Percentiles rank a stretch among this genome's conserved stretches.
Conservation (phyloP, 768 basidiomycete genomes). For the Xerocomus brunneocitrinus region DNA sequence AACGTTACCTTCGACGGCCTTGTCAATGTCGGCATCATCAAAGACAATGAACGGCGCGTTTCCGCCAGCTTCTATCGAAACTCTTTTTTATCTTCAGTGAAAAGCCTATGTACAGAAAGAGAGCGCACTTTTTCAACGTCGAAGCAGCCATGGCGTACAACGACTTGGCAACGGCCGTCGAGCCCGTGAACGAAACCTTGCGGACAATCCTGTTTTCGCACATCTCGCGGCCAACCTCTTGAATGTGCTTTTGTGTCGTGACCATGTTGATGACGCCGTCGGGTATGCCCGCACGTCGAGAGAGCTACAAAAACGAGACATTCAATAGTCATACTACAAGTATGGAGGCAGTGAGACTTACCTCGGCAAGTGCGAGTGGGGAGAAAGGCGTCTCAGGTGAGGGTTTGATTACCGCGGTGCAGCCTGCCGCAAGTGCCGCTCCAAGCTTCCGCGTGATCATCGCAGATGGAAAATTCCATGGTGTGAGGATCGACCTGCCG, state of each 20-base stretch:
- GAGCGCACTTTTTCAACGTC: constrained; percentile 74
- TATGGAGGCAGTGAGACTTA: constrained; percentile 24
- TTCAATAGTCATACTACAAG: background rate
- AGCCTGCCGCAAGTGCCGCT: constrained; percentile 91
- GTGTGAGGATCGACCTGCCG: constrained; percentile 69
- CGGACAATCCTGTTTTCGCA: constrained; percentile 82
- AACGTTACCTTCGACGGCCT: constrained; percentile 73
- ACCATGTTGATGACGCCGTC: constrained; percentile 94
- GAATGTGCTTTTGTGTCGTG: constrained; percentile 79
- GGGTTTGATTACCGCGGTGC: constrained; percentile 92
- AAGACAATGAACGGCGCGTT: constrained; percentile 98
- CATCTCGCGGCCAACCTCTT: constrained; percentile 89
- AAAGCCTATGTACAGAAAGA: too few relatives aligned
- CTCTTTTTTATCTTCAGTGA: too few relatives aligned
- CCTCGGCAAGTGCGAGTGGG: constrained; percentile 87
- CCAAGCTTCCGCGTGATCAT: constrained; percentile 93
- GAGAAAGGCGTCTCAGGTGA: constrained; percentile 95
- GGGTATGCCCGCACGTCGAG: constrained; percentile 86
- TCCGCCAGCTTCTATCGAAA: constrained; percentile 69
- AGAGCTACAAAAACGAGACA: constrained; percentile 46
- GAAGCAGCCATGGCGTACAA: constrained; percentile 68
- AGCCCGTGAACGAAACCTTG: constrained; percentile 92
- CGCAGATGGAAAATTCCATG: constrained; percentile 94
- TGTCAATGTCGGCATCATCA: constrained; percentile 90
- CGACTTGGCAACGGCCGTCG: constrained; percentile 73